Evolutionary conservation across 805 yeast species (phyloP), one percentile per base, ranked within the genome.

Genomic region (Saccharomyces paradoxus): DNA sequence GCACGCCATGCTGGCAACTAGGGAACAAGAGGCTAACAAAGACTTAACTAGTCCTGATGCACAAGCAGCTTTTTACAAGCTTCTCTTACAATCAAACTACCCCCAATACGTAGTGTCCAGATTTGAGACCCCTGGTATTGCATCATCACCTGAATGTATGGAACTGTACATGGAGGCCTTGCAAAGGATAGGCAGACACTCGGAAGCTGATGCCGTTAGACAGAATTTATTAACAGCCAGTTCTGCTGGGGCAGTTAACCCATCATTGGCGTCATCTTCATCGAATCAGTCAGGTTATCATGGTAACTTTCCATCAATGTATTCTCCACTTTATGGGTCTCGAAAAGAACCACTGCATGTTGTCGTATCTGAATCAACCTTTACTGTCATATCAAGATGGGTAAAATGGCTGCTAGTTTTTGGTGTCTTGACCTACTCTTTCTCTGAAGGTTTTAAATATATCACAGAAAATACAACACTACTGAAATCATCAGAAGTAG

Each of bases 21-120:
- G 83, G 66, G 99, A 94, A 70, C 89, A 86, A 67, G 75, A 78
- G n/a, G 99, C 99, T 46, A 94, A 94, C 71, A 74, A 79, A 56
- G 84, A 87, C 54, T 71, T 88, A 49, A 71, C 76, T 50, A 86
- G 88, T 69, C 80, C 97, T 1, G 72, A 67, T 3, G 75, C 81
- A 5, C 99, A 94, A 72, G 91, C 95, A 1, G 84, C 81, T 54
- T 92, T 94, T 64, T 94, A 94, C 74, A 79, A 80, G 58, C 77
- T 82, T 13, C 75, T 94, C 50, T 70, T 94, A 59, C 81, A 81
- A 55, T 80, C 92, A 53, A 87, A 88, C 71, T 94, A 89, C 67
- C 98, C 99, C n/a, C 96, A 90, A 63, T 85, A 92, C 53, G 96
- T 94, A 6, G 89, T 92, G n/a, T 86, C 94, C 55, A 80, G 99